Percentiles rank a stretch among this genome's conserved stretches.
Evolutionary conservation across 1,139 yeast genomes (phyloP).

Genomic region (Pneumocystis murina): DNA sequence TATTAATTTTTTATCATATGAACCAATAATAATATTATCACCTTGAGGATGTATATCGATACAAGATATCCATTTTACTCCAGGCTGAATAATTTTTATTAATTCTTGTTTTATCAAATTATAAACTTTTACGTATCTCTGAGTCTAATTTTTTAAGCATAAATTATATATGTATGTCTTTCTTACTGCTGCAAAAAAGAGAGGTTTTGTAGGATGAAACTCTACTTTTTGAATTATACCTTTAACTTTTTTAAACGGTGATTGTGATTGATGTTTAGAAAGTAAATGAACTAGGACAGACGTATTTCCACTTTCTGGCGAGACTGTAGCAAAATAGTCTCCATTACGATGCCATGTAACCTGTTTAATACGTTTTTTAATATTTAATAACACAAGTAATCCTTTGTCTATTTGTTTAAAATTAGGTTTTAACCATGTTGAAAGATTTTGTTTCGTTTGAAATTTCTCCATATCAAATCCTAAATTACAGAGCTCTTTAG

Average conservation of each 20-base stretch:
- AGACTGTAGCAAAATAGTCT: conserved; percentile 85
- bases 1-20: conserved; percentile 84
- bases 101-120: conserved; percentile 77
- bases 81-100: conserved; percentile 75
- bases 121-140: conserved; percentile 77
- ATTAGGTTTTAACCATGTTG: conserved; percentile 27
- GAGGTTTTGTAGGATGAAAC: conserved; percentile 95
- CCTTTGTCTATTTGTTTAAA: conserved; percentile 49
- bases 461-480: conserved; percentile 37
- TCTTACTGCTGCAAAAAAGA: conserved; percentile 59
- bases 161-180: neutral
- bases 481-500: conserved; percentile 33
- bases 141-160: conserved; percentile 31
- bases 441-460: conserved; percentile 30
- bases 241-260: conserved; percentile 85
- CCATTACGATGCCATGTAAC: conserved; percentile 95
- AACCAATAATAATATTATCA: conserved; percentile 80
- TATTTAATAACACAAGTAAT: conserved; percentile 54
- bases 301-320: conserved; percentile 78
- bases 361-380: conserved; percentile 61
- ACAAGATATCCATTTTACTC: conserved; percentile 86
- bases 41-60: conserved; percentile 89
- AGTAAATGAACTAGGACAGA: conserved; percentile 88
- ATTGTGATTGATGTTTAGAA: conserved; percentile 89
- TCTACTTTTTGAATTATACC: conserved; percentile 93